These are phyloP conservation scores for Leptographium lundbergii DNA, from an alignment of 2,329 filamentous ascomycete species.

Conservation along the genomic window DNA sequence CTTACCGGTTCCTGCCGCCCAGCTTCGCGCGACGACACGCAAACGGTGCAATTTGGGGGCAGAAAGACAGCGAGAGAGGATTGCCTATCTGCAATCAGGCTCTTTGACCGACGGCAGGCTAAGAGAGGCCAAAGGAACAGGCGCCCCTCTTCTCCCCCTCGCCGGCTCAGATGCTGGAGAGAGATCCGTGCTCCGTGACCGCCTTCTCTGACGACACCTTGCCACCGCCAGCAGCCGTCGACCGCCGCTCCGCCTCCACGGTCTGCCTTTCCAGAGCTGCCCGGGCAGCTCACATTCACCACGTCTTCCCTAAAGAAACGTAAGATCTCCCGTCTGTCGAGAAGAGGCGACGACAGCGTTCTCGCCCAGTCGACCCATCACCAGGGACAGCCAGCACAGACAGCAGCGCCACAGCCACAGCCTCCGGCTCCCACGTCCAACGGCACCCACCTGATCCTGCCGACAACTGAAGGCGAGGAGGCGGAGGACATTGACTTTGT, in stretches of 20 bases:
- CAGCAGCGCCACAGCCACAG: constrained; percentile 14
- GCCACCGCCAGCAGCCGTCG: not conserved
- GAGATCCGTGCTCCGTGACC: not conserved
- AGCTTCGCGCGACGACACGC: not conserved
- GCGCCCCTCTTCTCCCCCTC: not conserved
- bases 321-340: constrained; percentile 43
- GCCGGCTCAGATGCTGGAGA: not conserved
- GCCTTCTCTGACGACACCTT: not conserved
- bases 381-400: constrained; percentile 7
- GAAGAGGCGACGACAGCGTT: constrained; percentile 24
- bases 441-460: constrained; percentile 4
- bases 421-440: constrained; percentile 13
- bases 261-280: constrained; percentile 36
- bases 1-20: not conserved
- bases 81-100: not conserved
- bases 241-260: not conserved
- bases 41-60: not conserved
- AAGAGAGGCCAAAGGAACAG: not conserved
- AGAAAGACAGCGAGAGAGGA: not conserved
- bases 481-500: constrained; percentile 1
- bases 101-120: not conserved
- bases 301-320: constrained; percentile 65
- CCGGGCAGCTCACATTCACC: constrained; percentile 53
- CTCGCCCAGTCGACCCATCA: not conserved
- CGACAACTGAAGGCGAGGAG: constrained; percentile 9